These are phyloP conservation scores for Clitopilus hobsonii DNA, from an alignment of 768 basidiomycete species.

Conservation along the genomic window DNA sequence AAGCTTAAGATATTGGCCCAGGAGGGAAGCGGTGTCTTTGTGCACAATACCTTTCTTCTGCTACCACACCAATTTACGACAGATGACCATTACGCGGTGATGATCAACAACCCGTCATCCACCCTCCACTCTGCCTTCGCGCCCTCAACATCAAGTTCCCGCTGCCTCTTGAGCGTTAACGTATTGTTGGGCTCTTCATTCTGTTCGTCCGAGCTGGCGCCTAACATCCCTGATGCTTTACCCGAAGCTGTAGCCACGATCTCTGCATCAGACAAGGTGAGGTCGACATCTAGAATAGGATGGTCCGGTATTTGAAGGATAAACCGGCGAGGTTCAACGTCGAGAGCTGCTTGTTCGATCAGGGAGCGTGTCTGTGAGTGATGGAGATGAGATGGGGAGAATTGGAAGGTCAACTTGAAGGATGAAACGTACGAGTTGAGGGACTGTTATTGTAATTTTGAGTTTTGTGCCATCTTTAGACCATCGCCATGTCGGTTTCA, in stretches of 20 bases:
- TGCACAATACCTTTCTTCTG: no score
- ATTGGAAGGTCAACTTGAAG: neutral
- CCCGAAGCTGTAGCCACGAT: conserved; percentile 27
- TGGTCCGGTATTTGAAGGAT: conserved; percentile 43
- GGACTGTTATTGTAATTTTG: conserved; percentile 47
- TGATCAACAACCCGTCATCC: conserved; percentile 41
- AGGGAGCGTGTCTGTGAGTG: conserved; percentile 38
- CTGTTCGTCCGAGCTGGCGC: conserved; percentile 17
- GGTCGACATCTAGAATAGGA: conserved; percentile 53
- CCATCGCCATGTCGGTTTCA: conserved; percentile 51
- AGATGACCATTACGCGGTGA: conserved; percentile 28
- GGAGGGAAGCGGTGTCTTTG: no score
- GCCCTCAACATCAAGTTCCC: conserved; percentile 54
- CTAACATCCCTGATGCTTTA: conserved; percentile 9
- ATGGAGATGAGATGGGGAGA: neutral
- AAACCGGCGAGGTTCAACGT: conserved; percentile 61
- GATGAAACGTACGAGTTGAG: conserved; percentile 46
- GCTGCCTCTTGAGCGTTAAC: conserved; percentile 51
- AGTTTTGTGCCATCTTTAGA: conserved; percentile 35
- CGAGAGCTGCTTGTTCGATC: conserved; percentile 48
- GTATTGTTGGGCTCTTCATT: conserved; percentile 25
- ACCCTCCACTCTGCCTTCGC: conserved; percentile 70
- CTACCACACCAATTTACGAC: no score
- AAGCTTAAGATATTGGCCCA: no score
- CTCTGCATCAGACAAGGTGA: conserved; percentile 51